Conservation (phyloP, 345 rosid species). For the Citrus unshiu region DNA sequence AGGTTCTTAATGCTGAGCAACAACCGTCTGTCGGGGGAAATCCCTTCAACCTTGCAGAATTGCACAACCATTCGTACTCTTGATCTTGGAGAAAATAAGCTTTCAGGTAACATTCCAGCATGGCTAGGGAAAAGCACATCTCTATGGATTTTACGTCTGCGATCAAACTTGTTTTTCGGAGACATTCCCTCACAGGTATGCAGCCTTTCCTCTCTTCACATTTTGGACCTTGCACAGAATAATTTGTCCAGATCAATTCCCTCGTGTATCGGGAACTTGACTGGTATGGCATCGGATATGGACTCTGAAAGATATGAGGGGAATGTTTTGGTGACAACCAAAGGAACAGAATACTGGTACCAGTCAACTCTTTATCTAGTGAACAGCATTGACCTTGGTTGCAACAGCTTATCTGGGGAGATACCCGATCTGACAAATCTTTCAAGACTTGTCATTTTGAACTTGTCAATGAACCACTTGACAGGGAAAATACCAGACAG, state of each 20-base stretch:
- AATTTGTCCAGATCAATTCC: conserved; percentile 11
- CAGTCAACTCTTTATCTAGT: background rate
- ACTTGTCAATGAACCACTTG: conserved; percentile 18
- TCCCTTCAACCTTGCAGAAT: conserved; percentile 5
- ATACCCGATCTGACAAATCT: conserved; percentile 9
- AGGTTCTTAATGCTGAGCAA: conserved; percentile 8
- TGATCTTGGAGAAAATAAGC: conserved; percentile 9
- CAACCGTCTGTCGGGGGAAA: conserved; percentile 1
- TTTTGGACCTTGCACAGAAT: conserved; percentile 11
- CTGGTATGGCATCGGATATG: background rate
- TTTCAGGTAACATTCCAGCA: conserved; percentile 1
- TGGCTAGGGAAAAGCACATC: conserved; percentile 2
- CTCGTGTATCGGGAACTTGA: background rate
- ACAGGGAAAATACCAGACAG: conserved; percentile 9
- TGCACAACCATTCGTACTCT: background rate
- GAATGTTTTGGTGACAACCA: background rate
- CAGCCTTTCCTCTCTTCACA: conserved; percentile 5
- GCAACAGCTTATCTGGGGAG: conserved; percentile 8
- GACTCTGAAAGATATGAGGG: background rate
- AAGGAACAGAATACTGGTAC: background rate
- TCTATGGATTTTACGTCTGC: background rate
- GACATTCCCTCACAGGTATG: conserved; percentile 1
- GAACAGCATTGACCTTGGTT: conserved; percentile 13
- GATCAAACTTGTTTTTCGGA: background rate
- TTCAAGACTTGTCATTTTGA: conserved; percentile 5